A percentile compares a stretch with the other conserved stretches of the same genome.
These are phyloP conservation scores for Ogataea naganishii DNA, from an alignment of 805 yeast genomes.

Conservation along the genomic window DNA sequence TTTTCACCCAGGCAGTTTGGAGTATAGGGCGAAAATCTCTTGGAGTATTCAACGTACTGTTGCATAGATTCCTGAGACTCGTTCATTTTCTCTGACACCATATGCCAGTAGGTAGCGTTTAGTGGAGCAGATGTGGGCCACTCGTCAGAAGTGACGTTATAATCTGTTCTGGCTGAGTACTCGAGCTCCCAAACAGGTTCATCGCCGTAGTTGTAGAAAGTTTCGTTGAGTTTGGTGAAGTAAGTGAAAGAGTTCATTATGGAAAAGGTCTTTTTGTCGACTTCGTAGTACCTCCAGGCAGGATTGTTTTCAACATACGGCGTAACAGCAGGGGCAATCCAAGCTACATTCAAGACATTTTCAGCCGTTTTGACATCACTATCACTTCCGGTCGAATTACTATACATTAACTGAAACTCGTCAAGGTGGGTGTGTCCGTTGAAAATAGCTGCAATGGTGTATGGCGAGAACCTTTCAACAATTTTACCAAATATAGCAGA, in stretches of 20 bases:
- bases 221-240: too few relatives aligned
- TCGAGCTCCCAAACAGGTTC: conserved; percentile 59
- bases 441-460: conserved; percentile 59
- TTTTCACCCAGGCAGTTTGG: too few relatives aligned
- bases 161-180: conserved; percentile 56
- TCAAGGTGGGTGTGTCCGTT: conserved; percentile 68
- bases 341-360: conserved; percentile 46
- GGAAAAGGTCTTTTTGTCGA: conserved; percentile 51
- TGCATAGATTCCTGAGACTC: conserved; percentile 37
- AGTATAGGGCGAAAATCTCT: conserved; percentile 46
- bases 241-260: too few relatives aligned
- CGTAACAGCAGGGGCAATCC: conserved; percentile 61
- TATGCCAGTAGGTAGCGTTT: conserved; percentile 64
- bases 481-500: conserved; percentile 47
- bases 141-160: conserved; percentile 35
- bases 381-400: conserved; percentile 31
- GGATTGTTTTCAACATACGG: conserved; percentile 57
- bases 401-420: conserved; percentile 54
- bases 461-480: conserved; percentile 59
- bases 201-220: conserved; percentile 40
- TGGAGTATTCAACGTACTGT: conserved; percentile 36
- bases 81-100: conserved; percentile 37
- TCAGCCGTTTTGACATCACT: conserved; percentile 29
- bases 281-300: conserved; percentile 64
- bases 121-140: conserved; percentile 58